These are phyloP conservation scores for Didymella glomerata DNA, from an alignment of 2,329 filamentous ascomycete species.

Conservation along the genomic window DNA sequence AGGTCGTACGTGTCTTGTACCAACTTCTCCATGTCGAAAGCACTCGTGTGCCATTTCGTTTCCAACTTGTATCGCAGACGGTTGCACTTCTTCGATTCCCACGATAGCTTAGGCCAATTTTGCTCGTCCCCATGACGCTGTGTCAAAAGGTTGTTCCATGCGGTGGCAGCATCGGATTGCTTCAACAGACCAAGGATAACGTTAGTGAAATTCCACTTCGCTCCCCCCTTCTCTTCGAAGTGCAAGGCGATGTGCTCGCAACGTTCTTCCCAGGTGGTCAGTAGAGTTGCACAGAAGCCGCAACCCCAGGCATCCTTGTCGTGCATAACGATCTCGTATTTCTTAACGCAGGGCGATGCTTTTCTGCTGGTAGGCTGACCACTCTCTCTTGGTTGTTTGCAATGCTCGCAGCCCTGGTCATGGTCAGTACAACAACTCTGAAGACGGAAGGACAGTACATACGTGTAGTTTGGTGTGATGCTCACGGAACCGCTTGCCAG, in stretches of 20 bases:
- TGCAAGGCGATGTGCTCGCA: slow-evolving; percentile 74
- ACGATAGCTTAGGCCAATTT: slow-evolving; percentile 57
- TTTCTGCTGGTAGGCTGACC: slow-evolving; percentile 64
- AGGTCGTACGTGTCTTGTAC: slow-evolving; percentile 67
- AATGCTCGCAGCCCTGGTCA: slow-evolving; percentile 64
- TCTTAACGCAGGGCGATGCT: slow-evolving; percentile 51
- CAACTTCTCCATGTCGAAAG: slow-evolving; percentile 63
- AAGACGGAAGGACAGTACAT: slow-evolving; percentile 40
- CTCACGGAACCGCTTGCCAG: slow-evolving; percentile 73
- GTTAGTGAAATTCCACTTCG: slow-evolving; percentile 74
- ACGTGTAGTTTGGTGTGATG: slow-evolving; percentile 72
- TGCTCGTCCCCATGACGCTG: slow-evolving; percentile 64
- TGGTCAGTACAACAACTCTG: slow-evolving; percentile 25
- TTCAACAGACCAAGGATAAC: slow-evolving; percentile 74
- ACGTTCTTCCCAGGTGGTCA: slow-evolving; percentile 70
- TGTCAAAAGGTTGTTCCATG: slow-evolving; percentile 67
- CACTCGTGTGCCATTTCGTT: slow-evolving; percentile 66
- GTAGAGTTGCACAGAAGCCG: slow-evolving; percentile 71
- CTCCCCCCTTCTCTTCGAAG: slow-evolving; percentile 68
- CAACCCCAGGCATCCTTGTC: slow-evolving; percentile 74
- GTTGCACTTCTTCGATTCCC: slow-evolving; percentile 71
- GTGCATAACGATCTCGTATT: slow-evolving; percentile 57
- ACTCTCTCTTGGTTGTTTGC: slow-evolving; percentile 68
- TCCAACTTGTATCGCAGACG: slow-evolving; percentile 72
- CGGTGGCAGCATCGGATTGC: slow-evolving; percentile 67